A percentile compares a stretch with the other conserved stretches of the same genome.
Conservation (phyloP, 192 early-diverging fungal genomes). For the Coemansia sp. region DNA sequence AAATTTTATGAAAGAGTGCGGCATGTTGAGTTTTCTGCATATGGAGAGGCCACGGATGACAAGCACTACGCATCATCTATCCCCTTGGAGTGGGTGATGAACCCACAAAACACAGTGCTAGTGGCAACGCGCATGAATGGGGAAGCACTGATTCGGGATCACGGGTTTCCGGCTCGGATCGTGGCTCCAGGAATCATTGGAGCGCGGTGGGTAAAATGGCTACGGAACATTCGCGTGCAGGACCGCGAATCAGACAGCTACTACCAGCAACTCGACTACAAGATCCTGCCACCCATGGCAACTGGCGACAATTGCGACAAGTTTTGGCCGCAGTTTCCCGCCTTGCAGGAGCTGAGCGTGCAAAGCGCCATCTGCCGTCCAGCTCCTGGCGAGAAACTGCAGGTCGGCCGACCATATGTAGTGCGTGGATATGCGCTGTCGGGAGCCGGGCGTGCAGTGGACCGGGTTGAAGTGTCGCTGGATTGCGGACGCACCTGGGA, state of each 20-base stretch:
- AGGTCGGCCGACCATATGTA: slow-evolving; percentile 28
- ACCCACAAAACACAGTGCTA: slow-evolving; percentile 66
- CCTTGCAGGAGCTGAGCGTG: slow-evolving; percentile 73
- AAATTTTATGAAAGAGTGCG: slow-evolving; percentile 44
- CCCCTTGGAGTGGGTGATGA: slow-evolving; percentile 62
- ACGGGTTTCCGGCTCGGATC: slow-evolving; percentile 84
- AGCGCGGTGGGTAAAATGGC: slow-evolving; percentile 85
- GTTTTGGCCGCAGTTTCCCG: slow-evolving; percentile 52
- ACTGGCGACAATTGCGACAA: slow-evolving; percentile 44
- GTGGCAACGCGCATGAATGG: slow-evolving; percentile 84
- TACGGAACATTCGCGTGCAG: slow-evolving; percentile 60
- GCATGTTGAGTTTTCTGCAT: slow-evolving; percentile 64
- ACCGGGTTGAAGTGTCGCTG: slow-evolving; percentile 76
- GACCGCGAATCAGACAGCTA: slow-evolving; percentile 59
- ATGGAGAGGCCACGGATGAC: slow-evolving; percentile 67
- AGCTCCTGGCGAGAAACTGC: slow-evolving; percentile 53
- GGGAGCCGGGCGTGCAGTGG: slow-evolving; percentile 71
- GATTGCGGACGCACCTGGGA: slow-evolving; percentile 81
- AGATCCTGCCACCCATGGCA: slow-evolving; percentile 75
- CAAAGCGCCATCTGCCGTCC: slow-evolving; percentile 74
- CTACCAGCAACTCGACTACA: slow-evolving; percentile 83
- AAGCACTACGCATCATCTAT: slow-evolving; percentile 78
- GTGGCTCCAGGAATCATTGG: slow-evolving; percentile 88
- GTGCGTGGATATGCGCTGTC: slow-evolving; percentile 79
- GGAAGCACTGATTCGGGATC: slow-evolving; percentile 67